Conservation (phyloP, 2,329 filamentous ascomycete genomes). For the Fusarium sp. region DNA sequence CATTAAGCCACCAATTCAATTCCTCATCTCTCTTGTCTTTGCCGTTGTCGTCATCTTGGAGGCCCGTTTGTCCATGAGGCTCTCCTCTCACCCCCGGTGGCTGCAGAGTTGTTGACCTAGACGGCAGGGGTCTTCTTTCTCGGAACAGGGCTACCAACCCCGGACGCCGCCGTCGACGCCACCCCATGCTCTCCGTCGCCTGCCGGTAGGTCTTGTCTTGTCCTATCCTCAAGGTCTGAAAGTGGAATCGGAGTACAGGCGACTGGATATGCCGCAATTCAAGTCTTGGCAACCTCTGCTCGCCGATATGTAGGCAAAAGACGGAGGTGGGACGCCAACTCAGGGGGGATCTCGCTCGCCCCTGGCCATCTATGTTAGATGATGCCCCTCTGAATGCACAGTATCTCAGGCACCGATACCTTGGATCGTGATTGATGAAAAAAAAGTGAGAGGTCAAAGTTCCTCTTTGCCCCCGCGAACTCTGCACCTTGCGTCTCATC, state of each 20-base stretch:
- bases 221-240: background rate
- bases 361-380: background rate
- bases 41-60: background rate
- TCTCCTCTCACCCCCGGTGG: background rate
- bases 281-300: background rate
- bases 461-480: background rate
- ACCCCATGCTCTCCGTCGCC: background rate
- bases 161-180: background rate
- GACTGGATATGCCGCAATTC: background rate
- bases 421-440: slow-evolving; percentile 4
- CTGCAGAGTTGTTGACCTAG: background rate
- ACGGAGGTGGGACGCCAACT: background rate
- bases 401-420: background rate
- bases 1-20: background rate
- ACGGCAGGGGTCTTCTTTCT: background rate
- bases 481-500: slow-evolving; percentile 2
- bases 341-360: background rate
- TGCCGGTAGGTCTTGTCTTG: background rate
- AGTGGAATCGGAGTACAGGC: background rate
- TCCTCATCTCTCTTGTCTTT: background rate
- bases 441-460: background rate
- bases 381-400: background rate
- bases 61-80: slow-evolving; percentile 1
- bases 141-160: background rate
- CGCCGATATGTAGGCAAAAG: background rate